A percentile compares a stretch with the other conserved stretches of the same genome.
Evolutionary conservation across 371 early-diverging fungal genomes (phyloP).

Genomic region (Lichtheimia ramosa): DNA sequence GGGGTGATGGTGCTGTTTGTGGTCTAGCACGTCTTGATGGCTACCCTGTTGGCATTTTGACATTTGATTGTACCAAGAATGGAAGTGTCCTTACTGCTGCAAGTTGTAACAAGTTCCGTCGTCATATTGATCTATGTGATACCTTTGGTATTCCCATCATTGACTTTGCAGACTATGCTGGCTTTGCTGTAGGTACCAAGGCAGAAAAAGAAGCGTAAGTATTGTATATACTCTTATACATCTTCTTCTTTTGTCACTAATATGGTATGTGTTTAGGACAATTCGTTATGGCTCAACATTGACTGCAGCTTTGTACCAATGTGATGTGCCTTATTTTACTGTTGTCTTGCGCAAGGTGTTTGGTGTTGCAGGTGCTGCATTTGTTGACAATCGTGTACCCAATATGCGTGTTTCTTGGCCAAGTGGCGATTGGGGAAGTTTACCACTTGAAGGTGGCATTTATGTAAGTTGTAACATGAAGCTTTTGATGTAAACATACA

Average conservation of each 20-base stretch:
- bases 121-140: conserved; percentile 48
- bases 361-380: conserved; percentile 54
- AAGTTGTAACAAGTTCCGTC: conserved; percentile 42
- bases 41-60: conserved; percentile 39
- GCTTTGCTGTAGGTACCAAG: conserved; percentile 44
- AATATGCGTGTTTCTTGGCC: conserved; percentile 50
- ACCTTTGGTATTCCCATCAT: conserved; percentile 45
- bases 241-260: not conserved
- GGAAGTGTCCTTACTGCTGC: conserved; percentile 40
- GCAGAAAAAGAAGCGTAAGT: conserved; percentile 49
- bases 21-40: conserved; percentile 39
- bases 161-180: conserved; percentile 50
- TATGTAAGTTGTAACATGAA: conserved; percentile 11
- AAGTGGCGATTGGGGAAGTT: conserved; percentile 45
- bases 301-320: conserved; percentile 47
- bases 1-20: conserved; percentile 50
- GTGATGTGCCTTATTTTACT: conserved; percentile 44
- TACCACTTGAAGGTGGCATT: conserved; percentile 48
- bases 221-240: not conserved
- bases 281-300: conserved; percentile 47
- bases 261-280: conserved; percentile 18
- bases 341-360: conserved; percentile 47
- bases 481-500: not conserved
- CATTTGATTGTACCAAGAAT: conserved; percentile 37
- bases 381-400: conserved; percentile 44